Percentiles rank a stretch among this genome's conserved stretches.
These are phyloP conservation scores for Fusarium sp. DNA, from an alignment of 2,329 filamentous ascomycete genomes.

Conservation along the genomic window DNA sequence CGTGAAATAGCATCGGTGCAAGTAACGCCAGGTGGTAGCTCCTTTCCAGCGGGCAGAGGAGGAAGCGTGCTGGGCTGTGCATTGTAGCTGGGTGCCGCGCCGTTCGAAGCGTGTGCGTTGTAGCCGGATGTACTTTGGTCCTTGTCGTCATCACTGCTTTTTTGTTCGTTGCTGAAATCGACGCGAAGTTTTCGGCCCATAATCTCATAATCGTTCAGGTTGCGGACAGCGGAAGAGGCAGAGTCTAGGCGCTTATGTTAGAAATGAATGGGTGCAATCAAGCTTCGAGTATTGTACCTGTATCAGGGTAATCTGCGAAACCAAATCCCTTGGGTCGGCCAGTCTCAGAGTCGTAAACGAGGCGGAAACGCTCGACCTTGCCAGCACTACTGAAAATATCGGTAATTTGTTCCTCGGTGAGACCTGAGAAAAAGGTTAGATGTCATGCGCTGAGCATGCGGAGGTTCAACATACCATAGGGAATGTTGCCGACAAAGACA, in stretches of 20 bases:
- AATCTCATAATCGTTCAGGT: conserved; percentile 94
- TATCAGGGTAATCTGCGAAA: conserved; percentile 94
- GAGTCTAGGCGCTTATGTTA: conserved; percentile 63
- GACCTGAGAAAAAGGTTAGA: conserved; percentile 66
- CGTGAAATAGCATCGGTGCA: conserved; percentile 92
- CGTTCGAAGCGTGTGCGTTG: conserved; percentile 50
- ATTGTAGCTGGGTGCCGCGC: conserved; percentile 49
- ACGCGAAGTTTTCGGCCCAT: conserved; percentile 95
- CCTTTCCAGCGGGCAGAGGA: conserved; percentile 84
- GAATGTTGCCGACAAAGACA: conserved; percentile 87
- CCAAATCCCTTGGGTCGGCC: conserved; percentile 96
- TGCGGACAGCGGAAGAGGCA: conserved; percentile 92
- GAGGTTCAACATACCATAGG: conserved; percentile 71
- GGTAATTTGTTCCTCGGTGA: conserved; percentile 95
- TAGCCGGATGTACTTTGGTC: conserved; percentile 39
- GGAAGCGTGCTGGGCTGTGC: conserved; percentile 69
- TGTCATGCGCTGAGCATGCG: neutral
- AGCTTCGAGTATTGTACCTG: conserved; percentile 65
- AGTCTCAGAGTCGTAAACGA: conserved; percentile 96
- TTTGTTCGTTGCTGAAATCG: conserved; percentile 94
- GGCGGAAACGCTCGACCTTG: conserved; percentile 88
- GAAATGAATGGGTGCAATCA: neutral
- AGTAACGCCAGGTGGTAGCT: conserved; percentile 83
- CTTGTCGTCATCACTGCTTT: conserved; percentile 70
- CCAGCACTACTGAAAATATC: conserved; percentile 93